Evolutionary conservation across 257 asterid species (phyloP).

Genomic region (Fraxinus anomala): DNA sequence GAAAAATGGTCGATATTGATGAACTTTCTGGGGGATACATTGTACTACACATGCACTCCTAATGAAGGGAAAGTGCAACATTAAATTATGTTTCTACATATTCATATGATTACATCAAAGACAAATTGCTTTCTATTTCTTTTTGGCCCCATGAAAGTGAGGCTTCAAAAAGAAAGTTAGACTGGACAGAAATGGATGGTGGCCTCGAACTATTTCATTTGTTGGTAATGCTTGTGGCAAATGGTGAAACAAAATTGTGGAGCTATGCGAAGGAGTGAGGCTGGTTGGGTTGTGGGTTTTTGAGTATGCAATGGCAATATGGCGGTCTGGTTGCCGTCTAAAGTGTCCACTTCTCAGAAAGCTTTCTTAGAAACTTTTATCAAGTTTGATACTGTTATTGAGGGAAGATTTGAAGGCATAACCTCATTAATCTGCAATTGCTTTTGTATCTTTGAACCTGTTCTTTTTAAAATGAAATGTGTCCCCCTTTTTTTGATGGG

Average conservation of each 20-base stretch:
- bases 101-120: neutral
- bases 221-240: neutral
- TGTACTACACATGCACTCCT: neutral
- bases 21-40: slow-evolving; percentile 2
- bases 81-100: neutral
- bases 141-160: neutral
- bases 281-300: slow-evolving; percentile 8
- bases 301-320: neutral
- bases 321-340: neutral
- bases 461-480: neutral
- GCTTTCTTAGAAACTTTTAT: neutral
- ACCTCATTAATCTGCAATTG: neutral
- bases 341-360: neutral
- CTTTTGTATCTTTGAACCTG: neutral
- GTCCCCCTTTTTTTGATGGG: neutral
- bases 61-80: neutral
- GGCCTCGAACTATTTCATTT: neutral
- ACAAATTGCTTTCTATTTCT: neutral
- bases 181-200: neutral
- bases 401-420: neutral
- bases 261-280: neutral
- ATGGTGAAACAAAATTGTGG: neutral
- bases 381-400: neutral
- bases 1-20: slow-evolving; percentile 20
- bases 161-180: neutral